These are phyloP conservation scores for Babesia bovis DNA, from an alignment of 169 alveolate genomes.

Conservation along the genomic window DNA sequence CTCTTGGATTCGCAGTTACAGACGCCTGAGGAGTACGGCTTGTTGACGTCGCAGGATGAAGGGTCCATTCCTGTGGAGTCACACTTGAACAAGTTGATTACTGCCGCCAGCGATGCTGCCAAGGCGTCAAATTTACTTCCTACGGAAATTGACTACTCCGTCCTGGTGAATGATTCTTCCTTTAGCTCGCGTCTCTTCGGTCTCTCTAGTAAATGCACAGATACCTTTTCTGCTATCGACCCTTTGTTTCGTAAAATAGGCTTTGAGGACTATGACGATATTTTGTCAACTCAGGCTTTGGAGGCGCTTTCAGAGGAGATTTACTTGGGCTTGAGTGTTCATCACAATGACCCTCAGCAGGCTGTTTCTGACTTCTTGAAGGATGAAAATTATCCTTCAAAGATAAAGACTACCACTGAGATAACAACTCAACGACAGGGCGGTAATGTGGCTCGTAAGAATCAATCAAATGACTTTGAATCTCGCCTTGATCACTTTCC, in stretches of 20 bases:
- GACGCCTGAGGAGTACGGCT: slow-evolving; percentile 26
- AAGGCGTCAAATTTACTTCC: slow-evolving; percentile 15
- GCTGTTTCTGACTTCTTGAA: slow-evolving; percentile 12
- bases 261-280: not conserved
- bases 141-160: slow-evolving; percentile 10
- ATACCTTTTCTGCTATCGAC: not conserved
- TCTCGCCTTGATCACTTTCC: slow-evolving; percentile 9
- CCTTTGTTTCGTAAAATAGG: slow-evolving; percentile 11
- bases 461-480: not conserved
- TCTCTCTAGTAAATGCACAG: slow-evolving; percentile 12
- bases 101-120: slow-evolving; percentile 21
- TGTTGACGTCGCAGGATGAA: slow-evolving; percentile 2
- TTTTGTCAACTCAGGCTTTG: slow-evolving; percentile 3
- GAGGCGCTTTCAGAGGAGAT: slow-evolving; percentile 27
- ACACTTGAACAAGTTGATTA: slow-evolving; percentile 24
- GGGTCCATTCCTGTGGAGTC: slow-evolving; percentile 5
- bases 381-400: not conserved
- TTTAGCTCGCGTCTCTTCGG: slow-evolving; percentile 1
- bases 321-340: slow-evolving; percentile 19
- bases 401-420: not conserved
- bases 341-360: slow-evolving; percentile 16
- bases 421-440: not conserved
- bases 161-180: not conserved
- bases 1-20: slow-evolving; percentile 49
- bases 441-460: not conserved